Evolutionary conservation across 176 grass and related monocot species (phyloP).

Genomic region (Cenchrus fungigraminus): DNA sequence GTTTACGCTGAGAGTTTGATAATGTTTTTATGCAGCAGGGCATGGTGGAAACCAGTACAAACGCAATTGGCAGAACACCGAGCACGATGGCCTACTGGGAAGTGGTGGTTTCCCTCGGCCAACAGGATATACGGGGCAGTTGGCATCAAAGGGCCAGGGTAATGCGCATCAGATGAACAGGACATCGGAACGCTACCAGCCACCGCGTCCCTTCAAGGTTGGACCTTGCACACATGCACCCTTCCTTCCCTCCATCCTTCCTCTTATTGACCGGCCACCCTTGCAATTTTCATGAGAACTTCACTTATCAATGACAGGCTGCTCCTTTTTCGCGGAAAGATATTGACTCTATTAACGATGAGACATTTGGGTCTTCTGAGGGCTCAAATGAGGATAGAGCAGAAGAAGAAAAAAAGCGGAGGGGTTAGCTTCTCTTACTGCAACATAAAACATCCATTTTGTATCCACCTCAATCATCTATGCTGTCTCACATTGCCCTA

Average conservation of each 20-base stretch:
- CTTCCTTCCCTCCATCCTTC: slow-evolving; percentile 7
- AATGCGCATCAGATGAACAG: slow-evolving; percentile 65
- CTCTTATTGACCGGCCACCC: slow-evolving; percentile 4
- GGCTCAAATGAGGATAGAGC: slow-evolving; percentile 74
- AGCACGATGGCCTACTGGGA: slow-evolving; percentile 95
- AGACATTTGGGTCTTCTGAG: slow-evolving; percentile 90
- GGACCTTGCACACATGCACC: not conserved
- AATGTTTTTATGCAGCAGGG: slow-evolving; percentile 57
- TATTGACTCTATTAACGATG: slow-evolving; percentile 84
- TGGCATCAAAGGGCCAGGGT: slow-evolving; percentile 55
- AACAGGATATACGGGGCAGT: slow-evolving; percentile 59
- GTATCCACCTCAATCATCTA: not conserved
- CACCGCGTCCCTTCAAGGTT: slow-evolving; percentile 89
- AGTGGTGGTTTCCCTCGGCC: slow-evolving; percentile 79
- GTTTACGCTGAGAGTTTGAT: slow-evolving; percentile 12
- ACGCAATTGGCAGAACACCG: slow-evolving; percentile 67
- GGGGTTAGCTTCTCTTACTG: slow-evolving; percentile 53
- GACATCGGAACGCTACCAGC: slow-evolving; percentile 86
- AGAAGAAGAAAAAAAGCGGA: slow-evolving; percentile 93
- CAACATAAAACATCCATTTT: slow-evolving; percentile 1
- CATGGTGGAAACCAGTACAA: slow-evolving; percentile 61
- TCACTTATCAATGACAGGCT: slow-evolving; percentile 50
- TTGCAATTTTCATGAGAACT: slow-evolving; percentile 23
- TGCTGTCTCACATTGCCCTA: slow-evolving; percentile 28
- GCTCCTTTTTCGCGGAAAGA: slow-evolving; percentile 62